Evolutionary conservation across 257 asterid genomes (phyloP).

Genomic region (Forsythia suspensa): DNA sequence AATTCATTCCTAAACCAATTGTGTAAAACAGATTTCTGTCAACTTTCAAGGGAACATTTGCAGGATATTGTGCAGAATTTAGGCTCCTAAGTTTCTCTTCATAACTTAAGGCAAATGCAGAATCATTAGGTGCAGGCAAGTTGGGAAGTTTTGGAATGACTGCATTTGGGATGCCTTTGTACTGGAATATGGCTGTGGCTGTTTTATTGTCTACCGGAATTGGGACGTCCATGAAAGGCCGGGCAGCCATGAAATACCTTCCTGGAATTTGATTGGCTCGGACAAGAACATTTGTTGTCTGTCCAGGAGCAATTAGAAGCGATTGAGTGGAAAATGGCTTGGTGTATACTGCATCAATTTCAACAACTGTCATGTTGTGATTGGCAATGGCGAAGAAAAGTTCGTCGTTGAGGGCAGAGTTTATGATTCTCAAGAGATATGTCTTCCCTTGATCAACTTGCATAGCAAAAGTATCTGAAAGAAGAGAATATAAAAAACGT

Average conservation of each 20-base stretch:
- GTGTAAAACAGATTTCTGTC: slow-evolving; percentile 43
- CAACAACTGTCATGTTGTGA: slow-evolving; percentile 50
- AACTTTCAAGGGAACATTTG: slow-evolving; percentile 43
- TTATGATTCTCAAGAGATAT: slow-evolving; percentile 45
- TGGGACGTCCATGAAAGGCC: slow-evolving; percentile 48
- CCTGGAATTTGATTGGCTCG: slow-evolving; percentile 43
- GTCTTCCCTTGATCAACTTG: slow-evolving; percentile 53
- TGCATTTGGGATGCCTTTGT: slow-evolving; percentile 39
- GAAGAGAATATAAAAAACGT: background rate
- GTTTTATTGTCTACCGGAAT: slow-evolving; percentile 46
- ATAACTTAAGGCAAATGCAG: slow-evolving; percentile 32
- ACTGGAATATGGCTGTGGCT: slow-evolving; percentile 47
- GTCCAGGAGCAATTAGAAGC: slow-evolving; percentile 52
- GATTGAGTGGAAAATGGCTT: slow-evolving; percentile 46
- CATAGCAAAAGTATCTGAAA: slow-evolving; percentile 51
- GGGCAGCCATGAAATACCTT: slow-evolving; percentile 50
- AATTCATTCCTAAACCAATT: slow-evolving; percentile 42
- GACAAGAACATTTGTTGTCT: slow-evolving; percentile 47
- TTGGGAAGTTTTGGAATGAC: slow-evolving; percentile 32
- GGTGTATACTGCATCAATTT: slow-evolving; percentile 54
- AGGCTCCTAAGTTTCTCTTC: slow-evolving; percentile 36
- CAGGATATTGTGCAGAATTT: slow-evolving; percentile 43
- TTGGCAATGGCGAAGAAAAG: slow-evolving; percentile 47
- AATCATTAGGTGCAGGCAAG: slow-evolving; percentile 42
- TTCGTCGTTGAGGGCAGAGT: slow-evolving; percentile 50